phyloP scores from a whole-genome alignment of 2,329 filamentous ascomycete species.

The Talaromyces marneffei region DNA sequence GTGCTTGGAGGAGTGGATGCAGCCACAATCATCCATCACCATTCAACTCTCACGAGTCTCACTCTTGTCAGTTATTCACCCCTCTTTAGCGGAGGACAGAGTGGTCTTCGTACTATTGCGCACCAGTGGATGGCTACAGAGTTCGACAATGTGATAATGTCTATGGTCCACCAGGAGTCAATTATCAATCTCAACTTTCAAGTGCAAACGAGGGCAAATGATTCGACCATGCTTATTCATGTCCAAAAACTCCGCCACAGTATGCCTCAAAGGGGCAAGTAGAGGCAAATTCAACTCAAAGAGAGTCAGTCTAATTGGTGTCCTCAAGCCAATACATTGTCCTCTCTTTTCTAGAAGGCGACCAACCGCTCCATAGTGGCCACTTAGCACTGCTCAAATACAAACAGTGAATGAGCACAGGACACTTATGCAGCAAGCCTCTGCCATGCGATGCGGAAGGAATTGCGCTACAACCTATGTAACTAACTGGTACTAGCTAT shows the following conservation, averaged over 20 bases:
- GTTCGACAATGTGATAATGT: not conserved
- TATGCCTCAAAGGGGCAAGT: not conserved
- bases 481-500: not conserved
- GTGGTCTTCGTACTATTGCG: not conserved
- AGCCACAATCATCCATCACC: not conserved
- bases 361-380: not conserved
- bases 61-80: not conserved
- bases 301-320: not conserved
- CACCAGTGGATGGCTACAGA: not conserved
- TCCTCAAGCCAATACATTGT: not conserved
- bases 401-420: not conserved
- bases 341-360: conserved; percentile 7
- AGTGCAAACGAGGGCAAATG: not conserved
- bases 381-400: not conserved
- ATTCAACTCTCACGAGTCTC: not conserved
- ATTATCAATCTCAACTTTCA: not conserved
- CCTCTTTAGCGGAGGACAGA: not conserved
- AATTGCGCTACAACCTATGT: not conserved
- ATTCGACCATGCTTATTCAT: not conserved
- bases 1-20: not conserved
- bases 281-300: not conserved
- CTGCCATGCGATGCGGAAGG: conserved; percentile 4
- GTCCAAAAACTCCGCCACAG: not conserved
- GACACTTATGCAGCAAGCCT: conserved; percentile 7
- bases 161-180: not conserved